Evolutionary conservation across 2,329 filamentous ascomycete species (phyloP).

Genomic region (Camillea tinctor): DNA sequence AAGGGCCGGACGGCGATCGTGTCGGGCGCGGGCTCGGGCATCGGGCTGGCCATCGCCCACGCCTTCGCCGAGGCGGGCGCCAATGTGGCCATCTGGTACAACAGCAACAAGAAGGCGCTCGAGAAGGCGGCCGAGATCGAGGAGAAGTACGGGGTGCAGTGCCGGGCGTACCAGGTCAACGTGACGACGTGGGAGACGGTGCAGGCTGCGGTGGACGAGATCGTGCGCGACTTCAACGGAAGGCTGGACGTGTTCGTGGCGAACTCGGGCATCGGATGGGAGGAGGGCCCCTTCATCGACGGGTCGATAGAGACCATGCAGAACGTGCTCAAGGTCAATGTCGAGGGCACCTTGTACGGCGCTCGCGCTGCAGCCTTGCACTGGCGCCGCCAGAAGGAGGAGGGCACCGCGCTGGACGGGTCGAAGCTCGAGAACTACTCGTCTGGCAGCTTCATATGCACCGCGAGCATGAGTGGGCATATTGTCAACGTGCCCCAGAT

Average conservation of each 20-base stretch:
- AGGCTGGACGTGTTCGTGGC: constrained; percentile 77
- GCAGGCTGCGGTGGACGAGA: constrained; percentile 48
- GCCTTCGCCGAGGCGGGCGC: constrained; percentile 68
- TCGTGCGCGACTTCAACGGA: constrained; percentile 67
- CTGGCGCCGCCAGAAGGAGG: constrained; percentile 68
- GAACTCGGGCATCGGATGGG: constrained; percentile 76
- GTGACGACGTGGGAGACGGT: constrained; percentile 54
- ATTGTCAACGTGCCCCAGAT: constrained; percentile 76
- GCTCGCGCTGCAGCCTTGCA: constrained; percentile 67
- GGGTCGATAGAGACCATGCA: constrained; percentile 63
- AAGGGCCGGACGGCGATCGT: constrained; percentile 70
- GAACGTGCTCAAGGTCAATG: constrained; percentile 67
- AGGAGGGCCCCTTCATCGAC: constrained; percentile 65
- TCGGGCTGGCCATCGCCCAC: constrained; percentile 64
- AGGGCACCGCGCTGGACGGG: constrained; percentile 62
- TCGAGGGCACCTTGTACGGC: constrained; percentile 77
- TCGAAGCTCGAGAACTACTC: constrained; percentile 59
- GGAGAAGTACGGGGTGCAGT: constrained; percentile 63
- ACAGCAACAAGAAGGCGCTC: constrained; percentile 64
- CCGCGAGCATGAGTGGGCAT: constrained; percentile 75
- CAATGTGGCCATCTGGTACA: constrained; percentile 72
- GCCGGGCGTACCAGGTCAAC: constrained; percentile 62
- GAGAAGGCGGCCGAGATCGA: constrained; percentile 62
- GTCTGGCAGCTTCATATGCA: constrained; percentile 72
- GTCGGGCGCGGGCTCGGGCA: constrained; percentile 56